Percentiles rank a stretch among this genome's conserved stretches.
Conservation (phyloP, 225 moss, liverwort and hornwort genomes). For the Pseudoscleropodium purum region DNA sequence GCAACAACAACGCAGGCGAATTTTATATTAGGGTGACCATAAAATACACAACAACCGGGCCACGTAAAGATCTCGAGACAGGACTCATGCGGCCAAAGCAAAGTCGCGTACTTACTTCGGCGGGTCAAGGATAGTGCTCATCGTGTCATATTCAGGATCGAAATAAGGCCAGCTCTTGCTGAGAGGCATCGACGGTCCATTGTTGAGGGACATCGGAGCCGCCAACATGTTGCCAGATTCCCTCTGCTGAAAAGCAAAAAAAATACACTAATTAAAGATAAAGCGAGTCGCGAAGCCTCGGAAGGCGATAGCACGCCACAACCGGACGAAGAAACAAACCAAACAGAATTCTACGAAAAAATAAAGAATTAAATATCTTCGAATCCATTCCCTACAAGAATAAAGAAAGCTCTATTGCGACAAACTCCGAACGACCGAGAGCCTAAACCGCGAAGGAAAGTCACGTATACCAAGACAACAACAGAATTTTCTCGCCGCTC, state of each 20-base stretch:
- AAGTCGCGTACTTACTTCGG: slow-evolving; percentile 20
- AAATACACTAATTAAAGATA: neutral
- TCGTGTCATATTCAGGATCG: slow-evolving; percentile 48
- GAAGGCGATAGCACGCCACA: neutral
- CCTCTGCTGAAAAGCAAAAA: neutral
- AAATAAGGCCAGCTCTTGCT: slow-evolving; percentile 49
- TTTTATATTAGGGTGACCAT: neutral
- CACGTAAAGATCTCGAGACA: neutral
- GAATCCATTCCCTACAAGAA: neutral
- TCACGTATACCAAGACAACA: slow-evolving; percentile 3
- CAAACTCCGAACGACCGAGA: neutral
- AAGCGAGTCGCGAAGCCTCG: neutral
- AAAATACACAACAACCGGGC: neutral
- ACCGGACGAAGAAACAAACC: neutral
- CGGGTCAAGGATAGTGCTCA: slow-evolving; percentile 45
- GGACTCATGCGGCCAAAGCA: neutral
- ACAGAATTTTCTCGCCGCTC: neutral
- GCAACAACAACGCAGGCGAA: neutral
- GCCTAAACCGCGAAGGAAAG: neutral
- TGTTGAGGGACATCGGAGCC: slow-evolving; percentile 23
- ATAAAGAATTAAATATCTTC: neutral
- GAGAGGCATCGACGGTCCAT: slow-evolving; percentile 20
- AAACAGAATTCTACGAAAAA: neutral
- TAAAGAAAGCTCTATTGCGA: neutral
- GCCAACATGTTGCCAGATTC: slow-evolving; percentile 30